phyloP scores from a whole-genome alignment of 2,329 filamentous ascomycete species.

The Colletotrichum sp. region DNA sequence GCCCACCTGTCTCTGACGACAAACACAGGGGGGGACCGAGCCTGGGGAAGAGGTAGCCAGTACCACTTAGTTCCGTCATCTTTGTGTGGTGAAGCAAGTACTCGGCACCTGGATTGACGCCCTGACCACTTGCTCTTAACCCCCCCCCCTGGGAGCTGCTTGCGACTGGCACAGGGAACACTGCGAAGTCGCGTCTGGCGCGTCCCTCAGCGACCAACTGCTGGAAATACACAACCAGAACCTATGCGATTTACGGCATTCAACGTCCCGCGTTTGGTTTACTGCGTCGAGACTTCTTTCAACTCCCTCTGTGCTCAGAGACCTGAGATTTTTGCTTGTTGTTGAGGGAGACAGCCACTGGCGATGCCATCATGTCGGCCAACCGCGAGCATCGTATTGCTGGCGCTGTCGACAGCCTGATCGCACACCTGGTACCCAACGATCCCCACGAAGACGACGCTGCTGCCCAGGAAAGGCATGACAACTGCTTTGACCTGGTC shows the following conservation, averaged over 20 bases:
- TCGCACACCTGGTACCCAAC: constrained; percentile 74
- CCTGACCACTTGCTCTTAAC: neutral
- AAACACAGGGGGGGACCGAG: constrained; percentile 21
- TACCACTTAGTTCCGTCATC: constrained; percentile 18
- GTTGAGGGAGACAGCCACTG: neutral
- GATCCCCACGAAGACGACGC: constrained; percentile 71
- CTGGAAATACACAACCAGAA: constrained; percentile 1
- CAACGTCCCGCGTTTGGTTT: neutral
- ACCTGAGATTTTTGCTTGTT: neutral
- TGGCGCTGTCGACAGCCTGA: constrained; percentile 79
- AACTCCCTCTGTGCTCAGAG: neutral
- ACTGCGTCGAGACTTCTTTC: neutral
- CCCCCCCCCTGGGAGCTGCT: constrained; percentile 6
- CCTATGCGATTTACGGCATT: neutral
- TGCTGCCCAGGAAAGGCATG: constrained; percentile 71
- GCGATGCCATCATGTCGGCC: constrained; percentile 25
- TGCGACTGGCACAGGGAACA: constrained; percentile 2
- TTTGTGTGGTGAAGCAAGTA: neutral
- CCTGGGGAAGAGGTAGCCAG: constrained; percentile 26
- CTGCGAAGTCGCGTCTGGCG: constrained; percentile 21
- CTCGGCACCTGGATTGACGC: neutral
- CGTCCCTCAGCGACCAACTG: constrained; percentile 4
- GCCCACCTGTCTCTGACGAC: constrained; percentile 30
- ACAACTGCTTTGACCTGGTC: constrained; percentile 61
- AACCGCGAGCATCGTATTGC: constrained; percentile 68